Base-by-base conservation (phyloP, 495 filamentous ascomycete genomes). In the Aspergillus cavernicola region DNA sequence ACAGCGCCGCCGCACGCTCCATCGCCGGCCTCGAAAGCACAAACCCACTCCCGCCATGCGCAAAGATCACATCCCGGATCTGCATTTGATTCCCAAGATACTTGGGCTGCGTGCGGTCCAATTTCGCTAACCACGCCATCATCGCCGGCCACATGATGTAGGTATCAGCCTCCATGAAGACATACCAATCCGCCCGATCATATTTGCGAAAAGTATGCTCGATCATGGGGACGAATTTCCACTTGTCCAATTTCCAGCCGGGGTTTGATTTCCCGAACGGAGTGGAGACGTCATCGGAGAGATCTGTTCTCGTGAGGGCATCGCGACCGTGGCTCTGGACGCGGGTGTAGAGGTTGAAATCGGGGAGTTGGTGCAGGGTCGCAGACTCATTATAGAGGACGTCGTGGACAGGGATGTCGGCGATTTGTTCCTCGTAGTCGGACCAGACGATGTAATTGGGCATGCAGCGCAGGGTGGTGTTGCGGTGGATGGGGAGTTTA, bases 131-230 rank as follows among this genome's bases (percentile, higher is more conserved):
- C 67, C 80, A 85, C n/a, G 67, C 70, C 26, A 85, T 68, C 46
- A 87, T 61, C 42, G 81, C 85, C 58, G 77, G 70, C 83, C 83
- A 86, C 39, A 85, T 68, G 20, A 84, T 59, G 58, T 85, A 87
- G 1, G 84, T 85, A 62, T 89, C 85, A 0, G 80, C 80, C 54
- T 87, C 85, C 60, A 85, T 77, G 63, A 87, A 86, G 38, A 87
- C 75, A 57, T 81, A 89, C 83, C 83, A 89, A 32, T 80, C 74
- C 13, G 70, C 73, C 10, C 75, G 62, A n/a, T 77, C 76, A 11
- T 68, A 65, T 63, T 72, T 66, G 23, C 63, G 59, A 60, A 77
- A 78, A 16, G 82, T 78, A 24, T 79, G 69, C 36, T 80, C 73
- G 55, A 86, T 74, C 73, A 84, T 83, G 4, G 83, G 81, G 6